Evolutionary conservation across 441 rosid species (phyloP).

Genomic region (Viola pubescens): DNA sequence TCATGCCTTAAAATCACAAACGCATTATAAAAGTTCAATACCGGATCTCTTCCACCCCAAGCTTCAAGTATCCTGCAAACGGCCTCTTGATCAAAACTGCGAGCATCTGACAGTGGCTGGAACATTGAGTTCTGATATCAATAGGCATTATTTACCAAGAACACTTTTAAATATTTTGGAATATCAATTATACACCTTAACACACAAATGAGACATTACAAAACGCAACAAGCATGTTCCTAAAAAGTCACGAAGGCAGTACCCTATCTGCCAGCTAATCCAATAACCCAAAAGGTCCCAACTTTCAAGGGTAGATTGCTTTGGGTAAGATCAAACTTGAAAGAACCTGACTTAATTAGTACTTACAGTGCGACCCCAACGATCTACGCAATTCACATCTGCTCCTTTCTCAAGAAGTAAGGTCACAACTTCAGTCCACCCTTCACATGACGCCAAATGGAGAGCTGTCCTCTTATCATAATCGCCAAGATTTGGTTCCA

Average conservation of each 20-base stretch:
- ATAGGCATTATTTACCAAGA: no score
- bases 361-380: constrained; percentile 67
- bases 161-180: constrained; percentile 4
- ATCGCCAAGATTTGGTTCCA: constrained; percentile 40
- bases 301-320: no score
- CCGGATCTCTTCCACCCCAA: constrained; percentile 52
- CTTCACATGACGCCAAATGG: constrained; percentile 56
- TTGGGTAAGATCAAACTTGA: no score
- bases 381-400: constrained; percentile 47
- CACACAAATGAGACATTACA: neutral
- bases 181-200: constrained; percentile 1
- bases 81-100: constrained; percentile 37
- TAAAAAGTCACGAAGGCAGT: neutral
- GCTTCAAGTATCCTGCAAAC: constrained; percentile 44
- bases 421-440: constrained; percentile 41
- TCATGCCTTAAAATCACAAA: neutral
- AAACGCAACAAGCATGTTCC: neutral
- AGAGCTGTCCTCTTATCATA: constrained; percentile 63
- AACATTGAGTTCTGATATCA: neutral
- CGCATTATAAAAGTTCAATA: constrained; percentile 18
- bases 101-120: constrained; percentile 58
- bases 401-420: constrained; percentile 54
- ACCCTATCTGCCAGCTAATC: no score
- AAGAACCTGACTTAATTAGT: neutral
- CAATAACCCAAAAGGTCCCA: no score